Evolutionary conservation across 805 yeast species (phyloP), one percentile per base, ranked within the genome.

Genomic region (Yamadazyma phyllophila): DNA sequence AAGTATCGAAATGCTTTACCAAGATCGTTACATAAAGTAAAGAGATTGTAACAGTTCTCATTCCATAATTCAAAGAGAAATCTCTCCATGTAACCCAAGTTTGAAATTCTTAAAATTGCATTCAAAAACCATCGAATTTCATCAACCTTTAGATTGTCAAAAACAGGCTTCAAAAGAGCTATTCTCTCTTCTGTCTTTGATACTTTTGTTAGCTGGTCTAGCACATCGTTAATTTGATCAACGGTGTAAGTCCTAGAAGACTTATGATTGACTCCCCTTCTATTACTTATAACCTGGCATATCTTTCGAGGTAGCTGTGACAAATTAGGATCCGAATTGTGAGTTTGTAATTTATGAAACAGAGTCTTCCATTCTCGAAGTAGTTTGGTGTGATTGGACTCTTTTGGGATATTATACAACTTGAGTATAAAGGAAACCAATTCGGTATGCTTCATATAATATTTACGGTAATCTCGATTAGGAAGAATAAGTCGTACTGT

Each of bases 91-190:
- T 81, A 75, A 3, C 82, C 77, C n/a, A 87, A 63, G n/a, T 82
- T 72, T 39, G 78, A 73, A 49, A 69, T 62, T 64, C 80, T 82
- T 43, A 90, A 63, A 2, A 91, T 60, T 9, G 86, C 83, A 45
- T 82, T 80, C 47, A 88, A 72, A 33, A 89, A 67, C 77, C 85
- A 88, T 45, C 80, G 69, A 41, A 88, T 59, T 58, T 90, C 96
- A 2, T 74, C 67, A 11, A 81, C 76, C 26, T 78, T 70, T 78
- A 87, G 73, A 14, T 66, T 65, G 7, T 73, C 71, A 39, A 83
- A 59, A 43, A 85, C 67, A n/a, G 76, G 71, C 17, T 58, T 65
- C 26, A 90, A 59, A 0, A 82, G 56, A 1, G 56, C 66, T 2
- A 67, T 55, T 51, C 80, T 80, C 2, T 70, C 67, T n/a, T 30